Base-by-base conservation (phyloP, 768 basidiomycete genomes). In the Podaxis sp. region DNA sequence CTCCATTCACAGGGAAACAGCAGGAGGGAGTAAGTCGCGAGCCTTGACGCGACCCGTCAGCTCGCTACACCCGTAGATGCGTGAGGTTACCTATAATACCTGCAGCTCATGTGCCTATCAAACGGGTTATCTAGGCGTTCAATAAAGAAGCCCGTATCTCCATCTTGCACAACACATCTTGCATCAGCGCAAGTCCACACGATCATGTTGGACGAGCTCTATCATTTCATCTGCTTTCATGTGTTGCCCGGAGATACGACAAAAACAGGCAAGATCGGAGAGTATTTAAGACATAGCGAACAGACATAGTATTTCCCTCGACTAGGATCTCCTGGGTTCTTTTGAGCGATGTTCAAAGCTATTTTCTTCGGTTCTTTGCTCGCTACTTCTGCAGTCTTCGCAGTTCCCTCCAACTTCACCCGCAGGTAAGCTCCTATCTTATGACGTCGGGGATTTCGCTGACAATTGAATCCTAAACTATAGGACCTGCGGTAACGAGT, bases 401-500 rank as follows among this genome's bases (percentile, higher is more conserved):
- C 72, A 12, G 63, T 66, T 17, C 72, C 75, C 11, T 65, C 70
- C 59, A 72, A 72, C 25, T 37, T 49, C 22, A 51, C 57, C 37
- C 47, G 57, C 36, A 59, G 57, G 57, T 59, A 15, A 50, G 24
- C 25, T 37, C 11, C 47, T 2, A 25, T 7, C 0, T 38, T 38
- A 11, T 11, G 7, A 19, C 29, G 17, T 6, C 33, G 27, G 0
- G 9, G 24, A 17, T 6, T 15, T 49, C 9, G 38, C 40, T 41
- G 17, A 19, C 41, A 46, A n/a, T 56, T 36, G 61, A 47, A 25
- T 69, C 41, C 38, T 29, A 29, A 53, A 61, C 17, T 57, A 63
- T 41, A 74, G 71, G 66, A 62, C 63, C 15, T 83, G 82, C 62
- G 81, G 79, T 55, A 77, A 74, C 8, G 64, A 63, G 59, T 73